A percentile compares a stretch with the other conserved stretches of the same genome.
These are phyloP conservation scores for Sporothrix inflata DNA, from an alignment of 2,329 filamentous ascomycete genomes.

Conservation along the genomic window DNA sequence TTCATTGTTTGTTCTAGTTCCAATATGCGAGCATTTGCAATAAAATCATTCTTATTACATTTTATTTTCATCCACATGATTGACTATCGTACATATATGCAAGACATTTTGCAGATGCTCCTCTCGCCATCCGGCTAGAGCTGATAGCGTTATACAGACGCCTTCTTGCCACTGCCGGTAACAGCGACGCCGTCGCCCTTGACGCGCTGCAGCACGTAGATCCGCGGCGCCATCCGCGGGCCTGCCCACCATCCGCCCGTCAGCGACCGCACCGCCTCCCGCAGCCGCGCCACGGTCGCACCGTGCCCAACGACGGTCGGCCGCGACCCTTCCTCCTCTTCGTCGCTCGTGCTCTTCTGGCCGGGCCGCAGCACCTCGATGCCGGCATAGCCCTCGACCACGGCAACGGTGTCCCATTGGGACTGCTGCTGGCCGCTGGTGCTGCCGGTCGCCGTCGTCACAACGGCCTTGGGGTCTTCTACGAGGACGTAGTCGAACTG, in stretches of 20 bases:
- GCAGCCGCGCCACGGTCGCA: conserved; percentile 44
- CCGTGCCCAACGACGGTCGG: conserved; percentile 51
- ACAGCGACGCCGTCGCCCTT: conserved; percentile 29
- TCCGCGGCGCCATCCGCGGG: conserved; percentile 60
- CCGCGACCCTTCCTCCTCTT: conserved; percentile 34
- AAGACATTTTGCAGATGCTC: not conserved
- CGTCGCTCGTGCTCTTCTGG: conserved; percentile 34
- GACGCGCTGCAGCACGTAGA: conserved; percentile 53
- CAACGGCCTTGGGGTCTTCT: conserved; percentile 53
- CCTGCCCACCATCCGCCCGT: conserved; percentile 69
- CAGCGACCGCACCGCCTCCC: conserved; percentile 47
- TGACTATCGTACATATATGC: not conserved
- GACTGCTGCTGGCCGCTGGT: conserved; percentile 11
- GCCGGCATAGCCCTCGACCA: conserved; percentile 62
- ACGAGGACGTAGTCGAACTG: conserved; percentile 65
- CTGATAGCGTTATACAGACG: not conserved
- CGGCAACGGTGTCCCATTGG: conserved; percentile 59
- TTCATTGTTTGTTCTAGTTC: not conserved
- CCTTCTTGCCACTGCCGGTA: not conserved
- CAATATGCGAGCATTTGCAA: not conserved
- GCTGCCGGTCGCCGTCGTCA: conserved; percentile 43
- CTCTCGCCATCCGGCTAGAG: not conserved
- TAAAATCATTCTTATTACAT: not conserved
- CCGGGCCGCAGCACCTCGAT: conserved; percentile 61
- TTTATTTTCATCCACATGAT: not conserved